These are phyloP conservation scores for Terfezia claveryi DNA, from an alignment of 495 filamentous ascomycete genomes.

Conservation along the genomic window DNA sequence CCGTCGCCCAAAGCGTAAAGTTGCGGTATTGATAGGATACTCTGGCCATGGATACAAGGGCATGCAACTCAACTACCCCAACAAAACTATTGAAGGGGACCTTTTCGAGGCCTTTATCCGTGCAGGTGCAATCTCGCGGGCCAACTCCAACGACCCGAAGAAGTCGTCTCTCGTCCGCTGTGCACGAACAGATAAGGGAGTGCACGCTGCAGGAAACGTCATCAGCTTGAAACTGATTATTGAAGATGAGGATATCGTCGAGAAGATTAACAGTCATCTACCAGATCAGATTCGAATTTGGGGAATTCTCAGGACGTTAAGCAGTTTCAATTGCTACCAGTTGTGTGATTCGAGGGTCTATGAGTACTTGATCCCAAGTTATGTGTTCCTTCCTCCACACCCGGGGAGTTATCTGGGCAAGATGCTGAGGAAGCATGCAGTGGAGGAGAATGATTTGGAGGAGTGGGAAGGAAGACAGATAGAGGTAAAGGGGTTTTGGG, in stretches of 20 bases:
- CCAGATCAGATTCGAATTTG: conserved; percentile 79
- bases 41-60: conserved; percentile 93
- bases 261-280: conserved; percentile 73
- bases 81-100: conserved; percentile 95
- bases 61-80: conserved; percentile 59
- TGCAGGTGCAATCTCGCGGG: conserved; percentile 82
- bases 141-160: conserved; percentile 86
- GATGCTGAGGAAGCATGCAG: conserved; percentile 47
- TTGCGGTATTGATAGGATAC: conserved; percentile 84
- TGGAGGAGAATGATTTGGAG: conserved; percentile 46
- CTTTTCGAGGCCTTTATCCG: conserved; percentile 75
- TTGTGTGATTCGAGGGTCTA: conserved; percentile 85
- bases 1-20: conserved; percentile 80
- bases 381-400: conserved; percentile 78
- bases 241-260: conserved; percentile 64
- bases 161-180: conserved; percentile 88
- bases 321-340: conserved; percentile 76
- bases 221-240: conserved; percentile 90
- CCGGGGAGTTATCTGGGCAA: conserved; percentile 64
- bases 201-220: conserved; percentile 90
- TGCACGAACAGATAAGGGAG: conserved; percentile 90
- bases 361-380: conserved; percentile 84
- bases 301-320: conserved; percentile 68
- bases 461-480: conserved; percentile 43
- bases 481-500: conserved; percentile 65